phyloP scores from a whole-genome alignment of 768 basidiomycete genomes.

The Collybiopsis confluens region DNA sequence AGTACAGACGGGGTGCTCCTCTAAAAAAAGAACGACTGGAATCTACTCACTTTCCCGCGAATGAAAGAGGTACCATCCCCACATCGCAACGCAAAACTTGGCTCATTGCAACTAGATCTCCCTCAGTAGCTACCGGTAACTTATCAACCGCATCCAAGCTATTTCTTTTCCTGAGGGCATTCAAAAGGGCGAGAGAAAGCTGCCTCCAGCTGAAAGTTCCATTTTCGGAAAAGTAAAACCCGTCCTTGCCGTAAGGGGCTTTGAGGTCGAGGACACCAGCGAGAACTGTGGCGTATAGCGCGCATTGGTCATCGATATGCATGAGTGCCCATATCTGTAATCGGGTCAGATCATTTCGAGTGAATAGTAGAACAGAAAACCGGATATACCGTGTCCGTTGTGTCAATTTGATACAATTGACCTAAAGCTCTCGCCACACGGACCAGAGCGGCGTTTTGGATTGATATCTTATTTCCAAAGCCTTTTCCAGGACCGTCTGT shows the following conservation, averaged over 20 bases:
- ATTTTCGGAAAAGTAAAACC: conserved; percentile 13
- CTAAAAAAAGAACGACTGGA: no score
- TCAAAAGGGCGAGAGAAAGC: conserved; percentile 8
- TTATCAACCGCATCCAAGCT: background rate
- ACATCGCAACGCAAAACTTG: conserved; percentile 4
- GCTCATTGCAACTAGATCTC: conserved; percentile 5
- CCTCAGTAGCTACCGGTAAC: conserved; percentile 3
- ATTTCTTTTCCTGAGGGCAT: background rate
- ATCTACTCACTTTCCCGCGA: conserved; percentile 9
- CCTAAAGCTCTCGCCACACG: conserved; percentile 6
- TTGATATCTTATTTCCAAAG: conserved; percentile 13
- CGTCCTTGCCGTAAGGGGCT: conserved; percentile 9
- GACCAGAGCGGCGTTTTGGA: conserved; percentile 10
- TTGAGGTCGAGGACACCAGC: conserved; percentile 1
- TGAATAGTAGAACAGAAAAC: background rate
- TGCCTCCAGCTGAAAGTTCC: conserved; percentile 11
- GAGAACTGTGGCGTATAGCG: conserved; percentile 1
- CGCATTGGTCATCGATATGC: conserved; percentile 5
- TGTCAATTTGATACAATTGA: conserved; percentile 5
- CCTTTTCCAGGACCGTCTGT: conserved; percentile 10
- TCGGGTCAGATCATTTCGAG: no score
- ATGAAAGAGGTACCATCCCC: conserved; percentile 6
- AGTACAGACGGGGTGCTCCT: no score
- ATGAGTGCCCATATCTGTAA: conserved; percentile 9
- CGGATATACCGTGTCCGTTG: conserved; percentile 1